Conservation (phyloP, 306 rosid genomes). For the Psophocarpus tetragonolobus region DNA sequence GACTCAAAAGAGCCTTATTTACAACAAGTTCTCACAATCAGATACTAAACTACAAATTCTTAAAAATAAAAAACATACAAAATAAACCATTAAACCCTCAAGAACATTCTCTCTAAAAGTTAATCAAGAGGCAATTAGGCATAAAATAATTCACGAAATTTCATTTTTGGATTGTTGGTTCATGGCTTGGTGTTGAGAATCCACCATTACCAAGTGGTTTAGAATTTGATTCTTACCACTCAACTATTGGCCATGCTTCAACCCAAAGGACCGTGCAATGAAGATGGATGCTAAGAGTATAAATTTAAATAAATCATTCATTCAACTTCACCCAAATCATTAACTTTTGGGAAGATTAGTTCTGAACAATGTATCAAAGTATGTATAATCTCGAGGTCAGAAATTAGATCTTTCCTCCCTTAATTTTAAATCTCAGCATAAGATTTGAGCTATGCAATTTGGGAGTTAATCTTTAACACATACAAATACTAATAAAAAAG, state of each 20-base stretch:
- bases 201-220: neutral
- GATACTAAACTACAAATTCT: neutral
- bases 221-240: neutral
- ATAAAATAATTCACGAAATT: neutral
- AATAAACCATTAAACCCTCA: neutral
- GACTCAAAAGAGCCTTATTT: neutral
- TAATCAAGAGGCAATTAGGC: neutral
- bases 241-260: neutral
- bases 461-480: neutral
- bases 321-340: neutral
- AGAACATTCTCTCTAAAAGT: neutral
- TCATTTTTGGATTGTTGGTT: neutral
- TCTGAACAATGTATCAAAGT: neutral
- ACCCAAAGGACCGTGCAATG: neutral
- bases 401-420: neutral
- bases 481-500: slow-evolving; percentile 1
- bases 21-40: neutral
- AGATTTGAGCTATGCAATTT: neutral
- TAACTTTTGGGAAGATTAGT: neutral
- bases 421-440: neutral
- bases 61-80: neutral
- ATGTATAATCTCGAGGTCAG: neutral
- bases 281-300: neutral
- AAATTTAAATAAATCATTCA: neutral
- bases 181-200: neutral